Evolutionary conservation across 305 asterid genomes (phyloP).

Genomic region (Solanum hybrid): DNA sequence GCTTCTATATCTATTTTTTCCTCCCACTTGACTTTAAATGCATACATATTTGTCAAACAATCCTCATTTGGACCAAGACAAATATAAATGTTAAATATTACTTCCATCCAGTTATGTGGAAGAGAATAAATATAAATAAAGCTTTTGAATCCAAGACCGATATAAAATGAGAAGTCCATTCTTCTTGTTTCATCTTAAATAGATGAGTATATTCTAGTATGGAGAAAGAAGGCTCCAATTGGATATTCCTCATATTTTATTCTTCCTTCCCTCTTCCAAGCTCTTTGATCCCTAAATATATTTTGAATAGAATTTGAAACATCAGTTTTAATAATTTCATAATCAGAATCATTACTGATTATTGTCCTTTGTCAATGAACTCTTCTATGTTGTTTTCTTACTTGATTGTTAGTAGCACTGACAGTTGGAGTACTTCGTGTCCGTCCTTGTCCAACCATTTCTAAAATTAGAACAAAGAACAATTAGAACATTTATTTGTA

Average conservation of each 20-base stretch:
- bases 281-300: background rate
- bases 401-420: background rate
- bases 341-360: too few species aligned
- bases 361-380: background rate
- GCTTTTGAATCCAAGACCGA: background rate
- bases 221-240: background rate
- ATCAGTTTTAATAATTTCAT: background rate
- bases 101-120: background rate
- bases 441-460: background rate
- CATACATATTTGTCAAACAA: background rate
- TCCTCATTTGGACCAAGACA: background rate
- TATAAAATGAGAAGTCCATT: too few species aligned
- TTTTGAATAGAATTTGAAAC: background rate
- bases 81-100: too few species aligned
- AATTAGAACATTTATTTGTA: background rate
- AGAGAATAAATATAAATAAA: background rate
- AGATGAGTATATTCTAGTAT: too few species aligned
- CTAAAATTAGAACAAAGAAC: background rate
- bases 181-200: background rate
- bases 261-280: background rate
- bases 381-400: background rate
- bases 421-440: too few species aligned
- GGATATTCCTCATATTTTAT: background rate
- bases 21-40: background rate
- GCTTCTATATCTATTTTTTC: background rate